Evolutionary conservation across 2,329 filamentous ascomycete species (phyloP).

Genomic region (Colletotrichum endophyticum): DNA sequence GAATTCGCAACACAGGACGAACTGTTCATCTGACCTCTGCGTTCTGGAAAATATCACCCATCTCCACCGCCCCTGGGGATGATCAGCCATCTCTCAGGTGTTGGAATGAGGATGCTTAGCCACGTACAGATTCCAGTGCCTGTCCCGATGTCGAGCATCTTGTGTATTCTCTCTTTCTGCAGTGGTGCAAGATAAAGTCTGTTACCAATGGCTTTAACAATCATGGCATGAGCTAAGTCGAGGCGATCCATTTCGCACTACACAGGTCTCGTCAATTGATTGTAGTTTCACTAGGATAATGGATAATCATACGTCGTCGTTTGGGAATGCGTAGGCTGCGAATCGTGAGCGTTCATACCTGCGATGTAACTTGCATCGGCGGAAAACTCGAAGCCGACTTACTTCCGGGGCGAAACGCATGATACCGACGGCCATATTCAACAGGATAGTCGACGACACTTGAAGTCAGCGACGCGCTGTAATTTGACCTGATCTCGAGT

Average conservation of each 20-base stretch:
- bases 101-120: fast-evolving
- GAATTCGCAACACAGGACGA: background rate
- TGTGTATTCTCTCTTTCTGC: background rate
- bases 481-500: background rate
- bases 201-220: background rate
- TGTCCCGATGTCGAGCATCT: background rate
- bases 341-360: fast-evolving
- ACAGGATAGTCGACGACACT: background rate
- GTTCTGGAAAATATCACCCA: background rate
- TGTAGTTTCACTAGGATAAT: fast-evolving
- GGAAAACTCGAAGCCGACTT: background rate
- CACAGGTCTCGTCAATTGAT: background rate
- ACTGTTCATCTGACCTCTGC: fast-evolving
- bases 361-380: no score
- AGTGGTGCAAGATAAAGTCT: background rate
- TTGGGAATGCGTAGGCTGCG: background rate
- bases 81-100: fast-evolving
- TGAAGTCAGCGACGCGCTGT: background rate
- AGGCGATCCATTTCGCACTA: background rate
- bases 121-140: background rate
- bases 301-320: background rate
- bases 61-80: background rate
- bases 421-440: background rate
- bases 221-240: background rate
- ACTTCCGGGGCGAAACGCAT: background rate